Conservation (phyloP, 2,329 filamentous ascomycete species). For the Torrubiella hemipterigena region DNA sequence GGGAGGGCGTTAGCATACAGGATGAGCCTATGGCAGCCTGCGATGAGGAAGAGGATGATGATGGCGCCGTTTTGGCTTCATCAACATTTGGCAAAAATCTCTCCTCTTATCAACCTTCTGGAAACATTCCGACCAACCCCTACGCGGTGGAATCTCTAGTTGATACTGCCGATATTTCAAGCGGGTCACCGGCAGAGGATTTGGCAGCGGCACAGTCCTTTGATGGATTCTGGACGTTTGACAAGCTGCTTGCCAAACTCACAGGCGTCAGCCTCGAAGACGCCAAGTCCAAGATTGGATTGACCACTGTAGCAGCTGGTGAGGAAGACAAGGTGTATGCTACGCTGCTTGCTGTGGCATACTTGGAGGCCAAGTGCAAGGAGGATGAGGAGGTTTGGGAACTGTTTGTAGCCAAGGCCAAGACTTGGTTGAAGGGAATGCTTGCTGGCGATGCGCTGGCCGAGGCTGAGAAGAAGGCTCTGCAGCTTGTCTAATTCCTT, state of each 20-base stretch:
- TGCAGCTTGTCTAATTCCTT: no score
- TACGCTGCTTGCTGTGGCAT: constrained; percentile 17
- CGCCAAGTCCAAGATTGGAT: constrained; percentile 4
- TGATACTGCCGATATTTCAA: no score
- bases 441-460: no score
- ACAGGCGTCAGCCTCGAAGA: constrained; percentile 11
- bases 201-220: constrained; percentile 7
- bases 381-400: constrained; percentile 47
- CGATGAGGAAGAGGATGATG: not conserved
- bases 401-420: constrained; percentile 49
- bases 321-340: constrained; percentile 11
- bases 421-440: no score
- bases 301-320: not conserved
- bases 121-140: not conserved
- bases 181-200: not conserved
- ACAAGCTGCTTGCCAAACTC: constrained; percentile 12
- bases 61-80: not conserved
- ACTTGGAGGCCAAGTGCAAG: constrained; percentile 30
- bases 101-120: no score
- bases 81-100: no score
- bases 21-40: no score
- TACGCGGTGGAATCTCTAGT: not conserved
- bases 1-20: no score
- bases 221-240: constrained; percentile 19
- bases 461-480: no score